phyloP scores from a whole-genome alignment of 2,329 filamentous ascomycete species.

The Xylariaceae sp. region DNA sequence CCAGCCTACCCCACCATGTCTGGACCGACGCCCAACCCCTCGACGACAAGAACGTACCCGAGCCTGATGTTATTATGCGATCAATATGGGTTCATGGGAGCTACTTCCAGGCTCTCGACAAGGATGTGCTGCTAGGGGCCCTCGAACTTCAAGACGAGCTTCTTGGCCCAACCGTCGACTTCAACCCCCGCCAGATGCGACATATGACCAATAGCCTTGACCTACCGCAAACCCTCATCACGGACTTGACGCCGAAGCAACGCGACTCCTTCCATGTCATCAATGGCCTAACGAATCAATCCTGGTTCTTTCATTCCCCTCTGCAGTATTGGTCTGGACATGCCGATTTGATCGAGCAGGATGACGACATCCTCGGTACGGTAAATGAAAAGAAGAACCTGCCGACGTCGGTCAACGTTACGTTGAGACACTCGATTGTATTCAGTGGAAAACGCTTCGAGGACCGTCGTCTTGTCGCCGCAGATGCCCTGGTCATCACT shows the following conservation, averaged over 20 bases:
- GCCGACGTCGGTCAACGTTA: slow-evolving; percentile 67
- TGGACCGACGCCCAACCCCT: slow-evolving; percentile 72
- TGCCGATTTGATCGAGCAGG: slow-evolving; percentile 50
- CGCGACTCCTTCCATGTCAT: slow-evolving; percentile 55
- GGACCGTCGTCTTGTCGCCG: slow-evolving; percentile 62
- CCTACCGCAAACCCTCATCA: slow-evolving; percentile 25
- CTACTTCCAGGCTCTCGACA: slow-evolving; percentile 72
- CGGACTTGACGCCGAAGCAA: slow-evolving; percentile 37
- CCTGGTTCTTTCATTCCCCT: slow-evolving; percentile 80
- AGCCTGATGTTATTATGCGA: slow-evolving; percentile 73
- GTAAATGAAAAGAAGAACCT: slow-evolving; percentile 62
- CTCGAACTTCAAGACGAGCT: slow-evolving; percentile 67
- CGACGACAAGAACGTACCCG: slow-evolving; percentile 42
- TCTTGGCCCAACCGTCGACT: slow-evolving; percentile 56
- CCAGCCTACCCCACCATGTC: slow-evolving; percentile 71
- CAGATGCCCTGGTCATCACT: slow-evolving; percentile 75
- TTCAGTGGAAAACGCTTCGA: slow-evolving; percentile 78
- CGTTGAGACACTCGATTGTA: slow-evolving; percentile 71
- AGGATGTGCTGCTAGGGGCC: slow-evolving; percentile 60
- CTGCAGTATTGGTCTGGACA: slow-evolving; percentile 76
- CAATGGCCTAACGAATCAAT: slow-evolving; percentile 57
- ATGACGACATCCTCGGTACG: slow-evolving; percentile 61
- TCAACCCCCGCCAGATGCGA: slow-evolving; percentile 42
- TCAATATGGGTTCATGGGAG: slow-evolving; percentile 78
- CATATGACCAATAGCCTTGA: slow-evolving; percentile 23